These are phyloP conservation scores for Apiospora arundinis DNA, from an alignment of 2,329 filamentous ascomycete genomes.

Conservation along the genomic window DNA sequence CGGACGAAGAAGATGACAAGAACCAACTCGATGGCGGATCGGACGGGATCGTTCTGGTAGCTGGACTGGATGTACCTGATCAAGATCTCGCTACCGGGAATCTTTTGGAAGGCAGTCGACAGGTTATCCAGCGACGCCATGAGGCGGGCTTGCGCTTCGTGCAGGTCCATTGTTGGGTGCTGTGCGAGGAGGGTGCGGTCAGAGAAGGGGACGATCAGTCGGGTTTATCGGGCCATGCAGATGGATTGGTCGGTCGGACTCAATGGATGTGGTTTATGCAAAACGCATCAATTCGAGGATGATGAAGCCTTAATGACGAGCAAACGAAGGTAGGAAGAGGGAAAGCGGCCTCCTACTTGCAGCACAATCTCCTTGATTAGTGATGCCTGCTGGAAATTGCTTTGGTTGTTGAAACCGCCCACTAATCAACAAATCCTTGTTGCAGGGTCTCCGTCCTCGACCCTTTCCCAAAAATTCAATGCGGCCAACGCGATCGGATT, in stretches of 20 bases:
- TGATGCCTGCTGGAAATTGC: constrained; percentile 10
- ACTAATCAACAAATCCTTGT: constrained; percentile 18
- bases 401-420: constrained; percentile 7
- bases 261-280: neutral
- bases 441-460: constrained; percentile 9
- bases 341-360: neutral
- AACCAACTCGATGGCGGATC: constrained; percentile 91
- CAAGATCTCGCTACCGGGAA: constrained; percentile 93
- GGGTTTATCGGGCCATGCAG: constrained; percentile 14
- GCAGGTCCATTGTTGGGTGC: constrained; percentile 62
- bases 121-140: constrained; percentile 59
- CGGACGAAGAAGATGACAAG: constrained; percentile 94
- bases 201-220: neutral
- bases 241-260: neutral
- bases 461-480: constrained; percentile 1
- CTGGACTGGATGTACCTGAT: constrained; percentile 95
- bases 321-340: neutral
- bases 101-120: constrained; percentile 77
- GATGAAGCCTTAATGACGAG: neutral
- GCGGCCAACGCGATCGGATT: constrained; percentile 10
- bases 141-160: constrained; percentile 63
- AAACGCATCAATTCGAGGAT: neutral
- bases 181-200: constrained; percentile 1
- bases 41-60: constrained; percentile 95
- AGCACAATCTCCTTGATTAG: constrained; percentile 7